Evolutionary conservation across 805 yeast genomes (phyloP).

Genomic region (Saccharomyces kudriavzevii): DNA sequence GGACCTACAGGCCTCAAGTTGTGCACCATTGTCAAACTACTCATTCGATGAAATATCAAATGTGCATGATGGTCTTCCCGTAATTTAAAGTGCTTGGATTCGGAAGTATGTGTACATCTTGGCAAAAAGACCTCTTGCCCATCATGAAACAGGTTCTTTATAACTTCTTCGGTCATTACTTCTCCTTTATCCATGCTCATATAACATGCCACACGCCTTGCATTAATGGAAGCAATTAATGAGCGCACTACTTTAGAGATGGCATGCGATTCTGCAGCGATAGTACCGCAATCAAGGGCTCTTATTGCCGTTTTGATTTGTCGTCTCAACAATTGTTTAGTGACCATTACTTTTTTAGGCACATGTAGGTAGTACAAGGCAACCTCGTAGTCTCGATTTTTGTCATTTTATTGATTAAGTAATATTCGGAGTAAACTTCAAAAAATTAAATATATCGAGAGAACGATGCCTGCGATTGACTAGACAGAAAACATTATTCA

Average conservation of each 20-base stretch:
- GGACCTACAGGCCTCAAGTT: constrained; percentile 57
- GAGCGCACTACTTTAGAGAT: constrained; percentile 2
- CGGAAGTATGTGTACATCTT: constrained; percentile 34
- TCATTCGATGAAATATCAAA: constrained; percentile 50
- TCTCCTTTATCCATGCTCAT: constrained; percentile 74
- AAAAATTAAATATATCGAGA: neutral
- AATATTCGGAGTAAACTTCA: neutral
- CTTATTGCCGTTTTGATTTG: neutral
- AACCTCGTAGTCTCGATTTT: neutral
- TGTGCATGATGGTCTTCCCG: constrained; percentile 31
- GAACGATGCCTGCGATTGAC: neutral
- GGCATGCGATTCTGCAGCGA: constrained; percentile 8
- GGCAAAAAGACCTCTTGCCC: constrained; percentile 54
- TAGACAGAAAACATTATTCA: neutral
- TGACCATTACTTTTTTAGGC: neutral
- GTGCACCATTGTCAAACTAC: constrained; percentile 35
- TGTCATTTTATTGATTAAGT: neutral
- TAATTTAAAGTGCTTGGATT: constrained; percentile 24
- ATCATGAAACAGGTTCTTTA: constrained; percentile 41
- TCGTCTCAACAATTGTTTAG: neutral
- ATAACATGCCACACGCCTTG: constrained; percentile 48
- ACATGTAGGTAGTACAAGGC: neutral
- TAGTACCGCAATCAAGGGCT: neutral
- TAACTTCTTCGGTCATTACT: constrained; percentile 49
- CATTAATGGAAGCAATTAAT: neutral